Base-by-base conservation (phyloP, 2,329 filamentous ascomycete species). In the Colletotrichum sp. region DNA sequence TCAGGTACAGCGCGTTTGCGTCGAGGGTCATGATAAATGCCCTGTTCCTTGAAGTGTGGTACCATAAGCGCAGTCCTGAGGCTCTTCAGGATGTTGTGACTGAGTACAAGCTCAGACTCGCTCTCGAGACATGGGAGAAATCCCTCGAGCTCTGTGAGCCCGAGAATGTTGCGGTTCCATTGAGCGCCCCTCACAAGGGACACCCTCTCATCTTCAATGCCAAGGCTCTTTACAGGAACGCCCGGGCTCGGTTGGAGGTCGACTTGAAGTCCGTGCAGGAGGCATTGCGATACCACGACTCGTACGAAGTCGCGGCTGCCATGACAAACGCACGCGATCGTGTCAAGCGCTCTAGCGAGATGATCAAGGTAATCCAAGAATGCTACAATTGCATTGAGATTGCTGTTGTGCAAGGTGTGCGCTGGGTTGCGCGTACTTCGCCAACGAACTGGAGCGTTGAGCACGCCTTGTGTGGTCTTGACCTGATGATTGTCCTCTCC, bases 391-490 rank as follows among this genome's bases (percentile, higher is more conserved):
- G 96, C 88, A 96, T 99, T 82, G 96, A 99, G 85, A 98, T 97
- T 65, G 96, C 96, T 72, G 96, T 98, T 61, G 88, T 96, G 77
- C 96, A 98, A 85, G 97, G 96, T 79, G 96, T 99, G 79, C 95
- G 96, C 81, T 99, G 97, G 96, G 96, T 99, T 77, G 96, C 96
- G n/a, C 94, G 96, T 80, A 98, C 96, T 26, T 98, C 96, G 63
- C 96, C 97, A 26, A 98, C 97, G 63, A 99, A 99, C 87, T 99
- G 97, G 97, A 99, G 96, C 84, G 95, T 99, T 77, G 97, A 99
- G 88, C 96, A 99, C 84, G 96, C 97, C 68, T 93, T 99, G 74
- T 98, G 96, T 83, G 96, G 96, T 78, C 92, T 99, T 88, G 97
- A 99, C 85, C 90, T 99, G 79, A 98, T 99, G 92, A 97, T 99